These are phyloP conservation scores for Beauveria scarabaeidicola DNA, from an alignment of 2,329 filamentous ascomycete genomes.

Conservation along the genomic window DNA sequence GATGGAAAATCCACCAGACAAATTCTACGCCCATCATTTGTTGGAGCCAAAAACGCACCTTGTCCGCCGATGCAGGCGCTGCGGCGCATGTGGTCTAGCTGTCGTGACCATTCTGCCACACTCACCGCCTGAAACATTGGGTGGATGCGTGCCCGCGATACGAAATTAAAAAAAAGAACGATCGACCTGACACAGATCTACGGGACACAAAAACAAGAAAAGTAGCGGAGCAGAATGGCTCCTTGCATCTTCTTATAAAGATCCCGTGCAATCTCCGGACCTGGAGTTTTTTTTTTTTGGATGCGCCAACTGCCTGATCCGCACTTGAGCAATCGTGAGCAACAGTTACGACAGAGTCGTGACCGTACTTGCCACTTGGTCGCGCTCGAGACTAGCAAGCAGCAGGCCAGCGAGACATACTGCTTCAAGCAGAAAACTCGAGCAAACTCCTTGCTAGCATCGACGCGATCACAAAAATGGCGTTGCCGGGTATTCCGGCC, in stretches of 20 bases:
- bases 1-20: too few relatives aligned
- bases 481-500: constrained; percentile 17
- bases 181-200: not conserved
- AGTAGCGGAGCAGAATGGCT: not conserved
- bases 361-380: not conserved
- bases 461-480: constrained; percentile 16
- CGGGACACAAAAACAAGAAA: not conserved
- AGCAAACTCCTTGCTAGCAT: not conserved
- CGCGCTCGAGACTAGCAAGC: not conserved
- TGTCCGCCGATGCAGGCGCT: not conserved
- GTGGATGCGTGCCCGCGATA: not conserved
- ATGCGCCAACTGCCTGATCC: not conserved
- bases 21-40: too few relatives aligned
- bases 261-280: not conserved
- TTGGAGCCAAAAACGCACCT: not conserved
- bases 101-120: constrained; percentile 17
- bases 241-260: not conserved
- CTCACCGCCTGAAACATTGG: constrained; percentile 23
- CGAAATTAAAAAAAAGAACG: not conserved
- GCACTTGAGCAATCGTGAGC: not conserved
- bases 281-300: not conserved
- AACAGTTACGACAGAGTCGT: not conserved
- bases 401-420: not conserved
- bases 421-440: not conserved
- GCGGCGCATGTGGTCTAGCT: not conserved